Evolutionary conservation across 1,284 basidiomycete species (phyloP).

Genomic region (Puccinia triticina): DNA sequence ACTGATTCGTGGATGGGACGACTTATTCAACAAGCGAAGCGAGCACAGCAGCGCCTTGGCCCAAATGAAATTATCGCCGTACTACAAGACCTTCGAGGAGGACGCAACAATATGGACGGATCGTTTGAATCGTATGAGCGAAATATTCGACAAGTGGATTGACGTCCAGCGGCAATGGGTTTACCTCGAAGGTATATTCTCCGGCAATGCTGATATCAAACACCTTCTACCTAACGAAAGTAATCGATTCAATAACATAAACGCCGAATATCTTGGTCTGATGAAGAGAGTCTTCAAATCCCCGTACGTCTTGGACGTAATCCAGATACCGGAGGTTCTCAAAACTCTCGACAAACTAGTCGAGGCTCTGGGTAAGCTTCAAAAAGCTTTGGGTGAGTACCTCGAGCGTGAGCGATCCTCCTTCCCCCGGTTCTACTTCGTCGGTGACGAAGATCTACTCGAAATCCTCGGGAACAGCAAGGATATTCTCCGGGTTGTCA

Average conservation of each 20-base stretch:
- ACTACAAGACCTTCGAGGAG: constrained; percentile 73
- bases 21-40: constrained; percentile 91
- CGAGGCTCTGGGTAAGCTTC: constrained; percentile 95
- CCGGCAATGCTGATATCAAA: constrained; percentile 97
- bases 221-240: constrained; percentile 96
- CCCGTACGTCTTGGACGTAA: constrained; percentile 92
- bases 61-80: constrained; percentile 96
- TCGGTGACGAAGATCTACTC: constrained; percentile 96
- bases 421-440: constrained; percentile 99
- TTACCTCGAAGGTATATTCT: constrained; percentile 97
- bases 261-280: constrained; percentile 93
- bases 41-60: constrained; percentile 94
- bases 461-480: constrained; percentile 99
- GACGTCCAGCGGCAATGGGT: constrained; percentile 99
- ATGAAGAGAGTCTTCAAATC: constrained; percentile 99
- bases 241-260: constrained; percentile 97
- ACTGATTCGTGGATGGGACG: constrained; percentile 95
- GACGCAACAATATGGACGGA: constrained; percentile 62
- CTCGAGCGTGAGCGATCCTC: constrained; percentile 93
- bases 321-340: constrained; percentile 94
- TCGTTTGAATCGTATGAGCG: constrained; percentile 89
- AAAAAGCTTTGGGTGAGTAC: constrained; percentile 98
- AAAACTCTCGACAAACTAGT: constrained; percentile 95
- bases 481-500: constrained; percentile 94
- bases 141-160: constrained; percentile 98